Conservation (phyloP, 768 basidiomycete species). For the Asterophora parasitica region DNA sequence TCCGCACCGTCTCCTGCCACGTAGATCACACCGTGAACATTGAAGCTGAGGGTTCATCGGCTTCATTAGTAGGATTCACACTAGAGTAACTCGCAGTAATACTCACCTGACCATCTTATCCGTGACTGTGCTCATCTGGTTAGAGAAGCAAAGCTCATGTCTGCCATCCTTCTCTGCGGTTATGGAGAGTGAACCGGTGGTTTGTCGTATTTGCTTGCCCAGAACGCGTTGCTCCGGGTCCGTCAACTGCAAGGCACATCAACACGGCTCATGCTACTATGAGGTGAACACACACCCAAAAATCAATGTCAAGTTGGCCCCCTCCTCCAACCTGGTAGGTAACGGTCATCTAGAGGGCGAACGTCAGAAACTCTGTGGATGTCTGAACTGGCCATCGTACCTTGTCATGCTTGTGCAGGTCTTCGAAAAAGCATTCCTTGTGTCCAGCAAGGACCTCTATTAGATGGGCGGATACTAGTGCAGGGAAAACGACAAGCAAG, state of each 20-base stretch:
- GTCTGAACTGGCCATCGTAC: slow-evolving; percentile 29
- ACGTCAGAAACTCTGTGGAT: not conserved
- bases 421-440: slow-evolving; percentile 96
- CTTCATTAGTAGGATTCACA: not conserved
- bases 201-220: slow-evolving; percentile 78
- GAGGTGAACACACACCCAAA: slow-evolving; percentile 59
- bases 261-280: not conserved
- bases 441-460: slow-evolving; percentile 72
- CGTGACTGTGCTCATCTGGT: slow-evolving; percentile 95
- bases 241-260: slow-evolving; percentile 50
- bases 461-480: slow-evolving; percentile 55
- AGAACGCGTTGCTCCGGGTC: slow-evolving; percentile 69
- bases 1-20: slow-evolving; percentile 82
- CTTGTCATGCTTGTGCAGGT: slow-evolving; percentile 88
- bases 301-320: slow-evolving; percentile 96
- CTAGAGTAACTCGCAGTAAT: not conserved
- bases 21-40: slow-evolving; percentile 96
- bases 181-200: slow-evolving; percentile 84
- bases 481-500: slow-evolving; percentile 36
- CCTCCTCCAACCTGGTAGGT: slow-evolving; percentile 99
- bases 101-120: slow-evolving; percentile 91
- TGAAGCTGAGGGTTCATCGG: slow-evolving; percentile 58
- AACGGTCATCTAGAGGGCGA: slow-evolving; percentile 80
- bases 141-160: slow-evolving; percentile 96
- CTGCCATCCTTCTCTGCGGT: slow-evolving; percentile 86